Conservation (phyloP, 352 stramenopile species). For the Globisporangium paddicum region DNA sequence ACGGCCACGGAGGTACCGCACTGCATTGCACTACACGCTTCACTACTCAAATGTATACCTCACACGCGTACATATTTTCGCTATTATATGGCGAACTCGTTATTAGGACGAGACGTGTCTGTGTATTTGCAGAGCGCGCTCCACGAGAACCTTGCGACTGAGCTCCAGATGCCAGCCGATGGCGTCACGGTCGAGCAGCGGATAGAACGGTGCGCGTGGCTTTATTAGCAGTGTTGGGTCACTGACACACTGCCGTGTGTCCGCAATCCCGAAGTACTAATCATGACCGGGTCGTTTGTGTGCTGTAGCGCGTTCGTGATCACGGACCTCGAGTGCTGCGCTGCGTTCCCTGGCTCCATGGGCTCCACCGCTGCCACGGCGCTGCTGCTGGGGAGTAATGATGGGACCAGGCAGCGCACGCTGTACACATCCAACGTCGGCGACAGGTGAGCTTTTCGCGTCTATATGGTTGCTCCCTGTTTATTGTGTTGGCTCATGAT, state of each 20-base stretch:
- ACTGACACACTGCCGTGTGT: neutral
- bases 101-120: slow-evolving; percentile 56
- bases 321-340: slow-evolving; percentile 73
- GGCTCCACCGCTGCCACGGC: slow-evolving; percentile 63
- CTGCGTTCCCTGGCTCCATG: slow-evolving; percentile 35
- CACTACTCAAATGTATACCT: too few species aligned
- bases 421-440: slow-evolving; percentile 71
- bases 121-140: slow-evolving; percentile 60
- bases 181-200: slow-evolving; percentile 45
- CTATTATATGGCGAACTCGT: neutral
- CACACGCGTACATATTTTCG: neutral
- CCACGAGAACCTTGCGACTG: slow-evolving; percentile 54
- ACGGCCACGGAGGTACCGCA: slow-evolving; percentile 64
- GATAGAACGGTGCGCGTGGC: slow-evolving; percentile 41
- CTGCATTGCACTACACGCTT: too few species aligned
- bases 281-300: neutral
- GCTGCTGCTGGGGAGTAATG: slow-evolving; percentile 36
- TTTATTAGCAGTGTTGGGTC: neutral
- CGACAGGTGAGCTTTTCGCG: slow-evolving; percentile 41
- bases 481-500: too few species aligned
- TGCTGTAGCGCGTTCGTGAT: slow-evolving; percentile 55
- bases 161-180: slow-evolving; percentile 34
- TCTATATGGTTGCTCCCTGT: too few species aligned
- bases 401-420: slow-evolving; percentile 23
- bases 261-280: neutral